Percentiles rank a stretch among this genome's conserved stretches.
Evolutionary conservation across 108 stramenopile genomes (phyloP).

Genomic region (Thalassiosira profunda): DNA sequence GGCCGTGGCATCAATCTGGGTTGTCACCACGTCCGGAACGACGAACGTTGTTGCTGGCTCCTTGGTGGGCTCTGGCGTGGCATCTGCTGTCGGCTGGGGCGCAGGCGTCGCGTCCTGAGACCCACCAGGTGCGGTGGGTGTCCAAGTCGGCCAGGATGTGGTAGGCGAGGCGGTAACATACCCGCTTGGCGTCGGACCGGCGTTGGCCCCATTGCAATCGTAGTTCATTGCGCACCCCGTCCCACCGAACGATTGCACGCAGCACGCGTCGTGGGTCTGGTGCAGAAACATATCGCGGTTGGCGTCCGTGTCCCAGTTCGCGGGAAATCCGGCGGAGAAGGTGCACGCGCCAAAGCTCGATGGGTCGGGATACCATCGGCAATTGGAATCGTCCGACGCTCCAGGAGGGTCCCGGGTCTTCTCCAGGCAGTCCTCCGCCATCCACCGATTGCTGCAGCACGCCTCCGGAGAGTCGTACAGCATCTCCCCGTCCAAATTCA

Average conservation of each 20-base stretch:
- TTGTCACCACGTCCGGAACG: slow-evolving; percentile 3
- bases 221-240: background rate
- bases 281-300: background rate
- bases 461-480: no score
- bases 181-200: background rate
- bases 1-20: slow-evolving; percentile 1
- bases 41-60: background rate
- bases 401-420: no score
- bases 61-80: background rate
- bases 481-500: no score
- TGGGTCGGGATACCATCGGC: background rate
- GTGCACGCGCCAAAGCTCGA: background rate
- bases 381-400: no score
- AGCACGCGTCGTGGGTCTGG: background rate
- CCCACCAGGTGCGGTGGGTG: background rate
- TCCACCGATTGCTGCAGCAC: no score
- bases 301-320: background rate
- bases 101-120: background rate
- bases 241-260: background rate
- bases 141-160: background rate
- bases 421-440: no score
- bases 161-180: background rate
- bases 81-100: slow-evolving; percentile 2
- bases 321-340: background rate
- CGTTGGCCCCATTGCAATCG: background rate